Evolutionary conservation across 208 protist genomes (phyloP).

Genomic region (Acanthamoeba healyi): DNA sequence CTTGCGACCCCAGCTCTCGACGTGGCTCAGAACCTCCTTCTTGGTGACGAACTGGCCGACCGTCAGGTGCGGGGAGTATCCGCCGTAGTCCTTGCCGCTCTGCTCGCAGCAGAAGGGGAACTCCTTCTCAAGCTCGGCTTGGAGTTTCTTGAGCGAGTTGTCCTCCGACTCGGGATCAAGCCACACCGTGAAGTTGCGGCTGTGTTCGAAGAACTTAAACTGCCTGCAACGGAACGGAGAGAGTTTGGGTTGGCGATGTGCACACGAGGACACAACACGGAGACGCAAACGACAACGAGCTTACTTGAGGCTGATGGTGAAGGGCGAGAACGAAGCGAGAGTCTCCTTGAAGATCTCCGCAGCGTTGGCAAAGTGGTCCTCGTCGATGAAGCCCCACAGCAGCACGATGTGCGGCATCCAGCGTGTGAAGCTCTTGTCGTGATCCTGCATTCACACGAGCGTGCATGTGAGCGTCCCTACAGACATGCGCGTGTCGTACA

Average conservation of each 20-base stretch:
- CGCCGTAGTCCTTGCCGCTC: conserved; percentile 49
- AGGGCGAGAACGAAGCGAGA: conserved; percentile 34
- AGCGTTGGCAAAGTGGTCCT: conserved; percentile 56
- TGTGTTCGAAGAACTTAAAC: conserved; percentile 73
- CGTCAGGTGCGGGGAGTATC: conserved; percentile 59
- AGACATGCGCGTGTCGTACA: too few relatives aligned
- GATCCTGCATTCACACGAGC: background rate
- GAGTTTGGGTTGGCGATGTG: background rate
- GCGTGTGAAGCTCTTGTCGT: conserved; percentile 66
- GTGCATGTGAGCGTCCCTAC: too few relatives aligned
- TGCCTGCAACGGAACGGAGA: background rate
- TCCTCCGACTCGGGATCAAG: conserved; percentile 3
- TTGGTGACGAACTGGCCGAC: conserved; percentile 67
- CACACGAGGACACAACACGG: too few relatives aligned
- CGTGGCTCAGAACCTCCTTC: conserved; percentile 31
- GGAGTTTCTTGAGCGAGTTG: conserved; percentile 25
- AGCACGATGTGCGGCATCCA: conserved; percentile 75
- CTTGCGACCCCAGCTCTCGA: conserved; percentile 15
- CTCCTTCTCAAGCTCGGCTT: conserved; percentile 41
- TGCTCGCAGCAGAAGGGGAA: conserved; percentile 73
- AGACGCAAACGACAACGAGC: too few relatives aligned
- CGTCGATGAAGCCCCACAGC: conserved; percentile 55
- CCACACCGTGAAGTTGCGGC: conserved; percentile 44
- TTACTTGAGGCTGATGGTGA: conserved; percentile 46
- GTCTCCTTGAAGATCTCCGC: conserved; percentile 53